Base-by-base conservation (phyloP, 2,329 filamentous ascomycete species). In the Sclerotinia nivalis region DNA sequence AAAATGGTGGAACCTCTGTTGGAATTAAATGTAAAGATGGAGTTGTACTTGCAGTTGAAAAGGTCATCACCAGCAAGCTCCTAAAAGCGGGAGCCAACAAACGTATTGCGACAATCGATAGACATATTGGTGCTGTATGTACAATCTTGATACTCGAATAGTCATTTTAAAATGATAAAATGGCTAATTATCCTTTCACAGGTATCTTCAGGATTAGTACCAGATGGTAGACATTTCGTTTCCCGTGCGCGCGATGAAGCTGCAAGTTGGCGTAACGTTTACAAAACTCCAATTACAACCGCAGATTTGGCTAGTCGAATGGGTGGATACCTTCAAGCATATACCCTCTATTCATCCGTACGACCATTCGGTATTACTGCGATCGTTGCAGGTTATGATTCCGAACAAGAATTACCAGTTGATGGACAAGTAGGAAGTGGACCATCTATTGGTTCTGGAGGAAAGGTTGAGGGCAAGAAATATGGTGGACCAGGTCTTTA, bases 21-120 rank as follows among this genome's bases (percentile, higher is more conserved):
- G 96, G 96, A 76, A 97, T 99, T 82, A 88, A 93, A 81, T 97
- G 93, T 87, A 97, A 97, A 84, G 93, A 98, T 81, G 96, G 96
- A 74, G 92, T 99, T 67, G 93, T 99, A 73, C 87, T 99, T 75
- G 96, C 96, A 55, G 90, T 97, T 72, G 96, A 99, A 86, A 99
- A 99, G 87, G 90, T 98, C 79, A 89, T 98, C 81, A 88, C 90
- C 74, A 97, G 94, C 82, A 98, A 97, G 85, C 89, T 99, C 76
- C 87, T 97, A 78, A 98, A 98, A 84, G 88, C 93, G 37, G 92
- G 91, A 78, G 93, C 94, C 78, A 99, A 99, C 86, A 97, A 97
- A 87, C 90, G 94, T 79, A 99, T 99, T 85, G 91, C 93, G 73
- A 97, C 93, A 28, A 88, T 99, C 62, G 96, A 99, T 84, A 89